phyloP scores from a whole-genome alignment of 2,329 filamentous ascomycete species.

The Colletotrichum tabaci region DNA sequence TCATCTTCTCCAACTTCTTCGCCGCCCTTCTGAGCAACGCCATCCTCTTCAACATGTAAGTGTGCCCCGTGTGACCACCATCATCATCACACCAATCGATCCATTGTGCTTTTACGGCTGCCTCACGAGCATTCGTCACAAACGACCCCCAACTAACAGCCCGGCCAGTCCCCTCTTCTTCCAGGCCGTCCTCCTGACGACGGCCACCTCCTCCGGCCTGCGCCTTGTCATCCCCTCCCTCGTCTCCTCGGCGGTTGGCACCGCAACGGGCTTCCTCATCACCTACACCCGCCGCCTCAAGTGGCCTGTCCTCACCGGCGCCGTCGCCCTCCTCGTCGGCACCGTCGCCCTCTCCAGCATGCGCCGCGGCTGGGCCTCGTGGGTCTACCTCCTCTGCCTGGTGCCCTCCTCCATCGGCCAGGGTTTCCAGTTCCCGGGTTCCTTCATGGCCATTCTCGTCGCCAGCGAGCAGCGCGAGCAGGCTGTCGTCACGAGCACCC shows the following conservation, averaged over 20 bases:
- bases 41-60: conserved; percentile 72
- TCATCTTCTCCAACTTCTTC: conserved; percentile 71
- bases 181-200: conserved; percentile 80
- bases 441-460: conserved; percentile 75
- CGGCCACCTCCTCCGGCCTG: conserved; percentile 80
- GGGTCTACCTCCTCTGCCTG: conserved; percentile 69
- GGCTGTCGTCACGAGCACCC: conserved; percentile 78
- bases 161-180: conserved; percentile 77
- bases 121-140: not conserved
- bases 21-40: conserved; percentile 68
- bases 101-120: not conserved
- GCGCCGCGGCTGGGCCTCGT: conserved; percentile 64
- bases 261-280: conserved; percentile 74
- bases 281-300: conserved; percentile 72
- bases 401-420: conserved; percentile 70
- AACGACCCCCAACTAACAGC: not conserved
- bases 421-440: conserved; percentile 76
- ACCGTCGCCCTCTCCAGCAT: conserved; percentile 65
- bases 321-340: conserved; percentile 64
- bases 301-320: conserved; percentile 69
- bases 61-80: not conserved
- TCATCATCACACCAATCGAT: not conserved
- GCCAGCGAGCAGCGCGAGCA: conserved; percentile 73
- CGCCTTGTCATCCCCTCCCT: conserved; percentile 76
- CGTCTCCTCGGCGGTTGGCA: conserved; percentile 68